Base-by-base conservation (phyloP, 1,284 basidiomycete species). In the Trametes versicolor region DNA sequence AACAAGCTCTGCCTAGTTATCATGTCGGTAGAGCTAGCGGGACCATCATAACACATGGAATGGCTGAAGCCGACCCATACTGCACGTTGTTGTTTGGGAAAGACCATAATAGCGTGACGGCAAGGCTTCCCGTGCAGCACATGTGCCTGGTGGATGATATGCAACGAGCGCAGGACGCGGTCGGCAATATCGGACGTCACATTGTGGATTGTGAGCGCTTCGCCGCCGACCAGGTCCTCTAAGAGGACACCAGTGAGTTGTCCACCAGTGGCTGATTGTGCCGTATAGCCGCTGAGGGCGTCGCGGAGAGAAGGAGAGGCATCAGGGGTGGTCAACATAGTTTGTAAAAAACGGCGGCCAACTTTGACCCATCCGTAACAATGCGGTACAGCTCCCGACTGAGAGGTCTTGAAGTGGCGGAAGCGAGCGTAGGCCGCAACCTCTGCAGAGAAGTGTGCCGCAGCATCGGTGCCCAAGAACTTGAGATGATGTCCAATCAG, bases 11-110 rank as follows among this genome's bases (percentile, higher is more conserved):
- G 34, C 9, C 54, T 34, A 15, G 53, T 29, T 19, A 43, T 12
- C 17, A 19, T 21, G 34, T 21, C 32, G 25, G 15, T 17, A 17
- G 17, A 17, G 8, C 17, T 17, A 32, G 45, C 13, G 21, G 21
- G 21, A 41, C 17, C 12, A 36, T 36, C 34, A 13, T 10, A 37
- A 23, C 25, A 56, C 13, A 15, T 32, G 10, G 54, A 27, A n/a
- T 45, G 41, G 54, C 54, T 56, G 27, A 56, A 56, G 12, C 41
- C 41, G 5, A 43, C 25, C 54, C 54, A 56, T 17, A 56, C 54
- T 23, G n/a, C 41, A 19, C 54, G 54, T 4, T 29, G 25, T 45
- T 56, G 8, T 21, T 10, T 5, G 2, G 6, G 23, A 5, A 45
- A 5, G 8, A 56, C n/a, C 10, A 45, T 4, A 13, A 56, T 21